A percentile compares a stretch with the other conserved stretches of the same genome.
Evolutionary conservation across 78 protist species (phyloP).

Genomic region (Chrysochromulina tobinii): DNA sequence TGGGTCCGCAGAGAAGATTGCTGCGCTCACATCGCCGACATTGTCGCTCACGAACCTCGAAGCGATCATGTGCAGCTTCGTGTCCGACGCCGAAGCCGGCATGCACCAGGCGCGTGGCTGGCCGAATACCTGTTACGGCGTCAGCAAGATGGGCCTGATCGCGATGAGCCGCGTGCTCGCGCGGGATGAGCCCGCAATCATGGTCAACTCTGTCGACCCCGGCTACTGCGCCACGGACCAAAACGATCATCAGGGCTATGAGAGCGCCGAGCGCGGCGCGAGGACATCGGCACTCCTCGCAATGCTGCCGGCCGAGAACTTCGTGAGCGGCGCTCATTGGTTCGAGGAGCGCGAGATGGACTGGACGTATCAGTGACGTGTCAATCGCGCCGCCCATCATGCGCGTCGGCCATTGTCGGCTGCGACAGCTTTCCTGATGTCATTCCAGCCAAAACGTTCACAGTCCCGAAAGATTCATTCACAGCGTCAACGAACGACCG

Average conservation of each 20-base stretch:
- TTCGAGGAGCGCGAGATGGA: no score
- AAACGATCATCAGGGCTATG: neutral
- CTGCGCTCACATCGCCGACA: neutral
- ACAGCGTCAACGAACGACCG: no score
- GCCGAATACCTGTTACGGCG: slow-evolving; percentile 27
- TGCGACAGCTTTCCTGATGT: no score
- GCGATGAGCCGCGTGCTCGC: neutral
- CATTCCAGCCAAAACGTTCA: no score
- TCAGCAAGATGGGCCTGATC: neutral
- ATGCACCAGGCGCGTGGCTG: neutral
- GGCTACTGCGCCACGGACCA: slow-evolving; percentile 19
- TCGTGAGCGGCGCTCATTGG: no score
- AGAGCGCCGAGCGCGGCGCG: neutral
- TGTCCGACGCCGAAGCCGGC: neutral
- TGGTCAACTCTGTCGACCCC: neutral
- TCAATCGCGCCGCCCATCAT: no score
- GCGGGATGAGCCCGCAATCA: neutral
- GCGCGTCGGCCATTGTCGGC: no score
- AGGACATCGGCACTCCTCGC: neutral
- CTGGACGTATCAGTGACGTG: no score
- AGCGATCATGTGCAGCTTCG: neutral
- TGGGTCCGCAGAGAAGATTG: neutral
- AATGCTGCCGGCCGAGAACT: neutral
- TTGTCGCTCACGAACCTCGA: neutral
- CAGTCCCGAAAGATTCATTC: no score